A percentile compares a stretch with the other conserved stretches of the same genome.
phyloP scores from a whole-genome alignment of 1,139 yeast species.

The Suhomyces atakaporum region DNA sequence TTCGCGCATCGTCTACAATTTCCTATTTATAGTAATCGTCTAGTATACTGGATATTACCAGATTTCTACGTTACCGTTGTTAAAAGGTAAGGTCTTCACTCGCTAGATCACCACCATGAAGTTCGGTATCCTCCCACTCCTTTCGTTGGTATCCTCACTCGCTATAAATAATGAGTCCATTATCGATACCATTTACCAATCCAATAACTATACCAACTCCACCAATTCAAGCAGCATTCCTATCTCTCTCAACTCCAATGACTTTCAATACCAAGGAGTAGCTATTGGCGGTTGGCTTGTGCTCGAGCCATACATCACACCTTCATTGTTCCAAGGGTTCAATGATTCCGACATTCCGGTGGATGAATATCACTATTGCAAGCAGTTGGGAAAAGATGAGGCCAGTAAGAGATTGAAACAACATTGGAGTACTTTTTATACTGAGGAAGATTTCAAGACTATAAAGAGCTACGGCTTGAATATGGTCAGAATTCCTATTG shows the following conservation, averaged over 20 bases:
- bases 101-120: not conserved
- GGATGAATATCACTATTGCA: conserved; percentile 59
- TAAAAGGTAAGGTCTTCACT: too few relatives aligned
- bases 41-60: too few relatives aligned
- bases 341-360: conserved; percentile 29
- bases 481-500: conserved; percentile 64
- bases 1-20: too few relatives aligned
- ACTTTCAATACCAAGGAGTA: conserved; percentile 48
- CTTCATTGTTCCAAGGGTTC: conserved; percentile 52
- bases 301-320: conserved; percentile 66
- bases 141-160: conserved; percentile 1
- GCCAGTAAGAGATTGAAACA: conserved; percentile 42
- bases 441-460: conserved; percentile 52
- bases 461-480: conserved; percentile 56
- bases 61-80: too few relatives aligned
- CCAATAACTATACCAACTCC: conserved; percentile 11
- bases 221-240: conserved; percentile 6
- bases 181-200: conserved; percentile 8
- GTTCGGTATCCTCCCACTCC: not conserved
- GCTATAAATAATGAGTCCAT: conserved; percentile 6
- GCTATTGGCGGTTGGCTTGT: conserved; percentile 70
- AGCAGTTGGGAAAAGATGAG: conserved; percentile 47
- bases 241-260: conserved; percentile 16
- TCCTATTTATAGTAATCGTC: too few relatives aligned
- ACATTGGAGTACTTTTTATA: conserved; percentile 59